Percentiles rank a stretch among this genome's conserved stretches.
Evolutionary conservation across 2,329 filamentous ascomycete genomes (phyloP).

Genomic region (Phaeosphaeria sp.): DNA sequence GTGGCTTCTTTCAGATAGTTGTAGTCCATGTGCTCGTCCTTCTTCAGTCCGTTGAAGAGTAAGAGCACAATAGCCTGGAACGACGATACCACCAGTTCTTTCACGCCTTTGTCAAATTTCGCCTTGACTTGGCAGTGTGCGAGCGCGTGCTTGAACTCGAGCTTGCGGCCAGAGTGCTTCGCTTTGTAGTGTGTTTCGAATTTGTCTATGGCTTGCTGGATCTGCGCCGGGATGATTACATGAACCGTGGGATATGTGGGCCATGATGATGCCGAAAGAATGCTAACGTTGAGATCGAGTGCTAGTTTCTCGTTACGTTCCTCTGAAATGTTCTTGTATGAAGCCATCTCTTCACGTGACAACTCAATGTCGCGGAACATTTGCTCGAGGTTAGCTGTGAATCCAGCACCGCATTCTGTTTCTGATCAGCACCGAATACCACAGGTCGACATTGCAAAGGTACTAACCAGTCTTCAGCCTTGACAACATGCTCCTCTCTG

Average conservation of each 20-base stretch:
- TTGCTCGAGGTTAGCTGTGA: constrained; percentile 96
- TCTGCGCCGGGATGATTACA: constrained; percentile 76
- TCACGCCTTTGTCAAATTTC: constrained; percentile 77
- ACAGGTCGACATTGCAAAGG: background rate
- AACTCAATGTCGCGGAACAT: constrained; percentile 99
- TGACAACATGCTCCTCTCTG: constrained; percentile 92
- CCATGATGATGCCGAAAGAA: constrained; percentile 92
- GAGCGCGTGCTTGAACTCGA: constrained; percentile 93
- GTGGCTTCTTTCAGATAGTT: constrained; percentile 76
- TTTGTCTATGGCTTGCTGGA: constrained; percentile 76
- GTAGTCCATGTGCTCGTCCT: constrained; percentile 73
- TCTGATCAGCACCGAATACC: constrained; percentile 14
- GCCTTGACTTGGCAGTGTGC: constrained; percentile 88
- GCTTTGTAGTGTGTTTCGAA: constrained; percentile 87
- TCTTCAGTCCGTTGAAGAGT: constrained; percentile 78
- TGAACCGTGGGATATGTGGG: constrained; percentile 83
- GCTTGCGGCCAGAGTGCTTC: constrained; percentile 85
- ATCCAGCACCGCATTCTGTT: constrained; percentile 84
- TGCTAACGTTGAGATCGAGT: constrained; percentile 82
- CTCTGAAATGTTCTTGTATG: constrained; percentile 75
- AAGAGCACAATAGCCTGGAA: constrained; percentile 92
- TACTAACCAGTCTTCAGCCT: constrained; percentile 75
- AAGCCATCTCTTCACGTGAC: constrained; percentile 88
- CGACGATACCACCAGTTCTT: constrained; percentile 88
- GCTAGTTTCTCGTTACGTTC: constrained; percentile 63